Percentiles rank a stretch among this genome's conserved stretches.
Conservation (phyloP, 345 rosid genomes). For the Chamaenerion angustifolium region DNA sequence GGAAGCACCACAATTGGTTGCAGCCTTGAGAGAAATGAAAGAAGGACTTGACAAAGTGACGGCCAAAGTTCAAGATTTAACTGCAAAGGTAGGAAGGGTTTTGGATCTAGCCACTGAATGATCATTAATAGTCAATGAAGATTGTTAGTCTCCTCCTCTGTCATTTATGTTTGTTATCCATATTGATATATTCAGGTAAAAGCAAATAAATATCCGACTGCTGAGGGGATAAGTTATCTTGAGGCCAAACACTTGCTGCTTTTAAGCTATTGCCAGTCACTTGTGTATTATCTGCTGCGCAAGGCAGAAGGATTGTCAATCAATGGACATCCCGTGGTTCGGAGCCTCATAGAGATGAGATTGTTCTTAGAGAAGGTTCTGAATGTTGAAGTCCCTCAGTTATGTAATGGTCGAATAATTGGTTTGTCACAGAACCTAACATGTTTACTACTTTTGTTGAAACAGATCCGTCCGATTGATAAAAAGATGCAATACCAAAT, state of each 20-base stretch:
- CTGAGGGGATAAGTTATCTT: slow-evolving; percentile 80
- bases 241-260: slow-evolving; percentile 82
- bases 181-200: slow-evolving; percentile 38
- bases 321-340: slow-evolving; percentile 63
- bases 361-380: slow-evolving; percentile 79
- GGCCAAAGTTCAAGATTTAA: slow-evolving; percentile 58
- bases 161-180: not conserved
- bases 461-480: slow-evolving; percentile 80
- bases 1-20: slow-evolving; percentile 52
- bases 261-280: slow-evolving; percentile 66
- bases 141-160: not conserved
- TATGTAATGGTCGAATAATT: not conserved
- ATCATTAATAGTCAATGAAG: not conserved
- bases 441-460: slow-evolving; percentile 1
- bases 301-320: slow-evolving; percentile 76
- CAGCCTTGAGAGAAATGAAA: slow-evolving; percentile 60
- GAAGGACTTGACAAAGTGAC: slow-evolving; percentile 61
- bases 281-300: slow-evolving; percentile 64
- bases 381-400: not conserved
- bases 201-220: slow-evolving; percentile 49
- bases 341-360: slow-evolving; percentile 78
- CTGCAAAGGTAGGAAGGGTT: slow-evolving; percentile 38
- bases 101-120: too few relatives aligned
- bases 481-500: slow-evolving; percentile 84
- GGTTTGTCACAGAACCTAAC: not conserved